Evolutionary conservation across 2,329 filamentous ascomycete species (phyloP).

Genomic region (Sarocladiaceae sp.): DNA sequence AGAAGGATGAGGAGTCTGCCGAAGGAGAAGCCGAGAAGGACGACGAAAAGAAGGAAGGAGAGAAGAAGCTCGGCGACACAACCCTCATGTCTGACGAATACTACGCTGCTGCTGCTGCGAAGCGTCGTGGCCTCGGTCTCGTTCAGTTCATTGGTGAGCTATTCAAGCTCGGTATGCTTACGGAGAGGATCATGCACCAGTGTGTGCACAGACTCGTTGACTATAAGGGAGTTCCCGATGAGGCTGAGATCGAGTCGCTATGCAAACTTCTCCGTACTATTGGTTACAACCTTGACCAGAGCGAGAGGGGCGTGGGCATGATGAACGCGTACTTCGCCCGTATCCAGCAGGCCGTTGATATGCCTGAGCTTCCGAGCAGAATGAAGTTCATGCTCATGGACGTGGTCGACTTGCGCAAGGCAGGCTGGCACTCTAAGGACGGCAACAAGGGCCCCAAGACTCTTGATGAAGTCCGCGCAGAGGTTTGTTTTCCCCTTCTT

Average conservation of each 20-base stretch:
- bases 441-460: slow-evolving; percentile 95
- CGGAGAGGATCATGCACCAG: slow-evolving; percentile 98
- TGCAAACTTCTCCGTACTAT: slow-evolving; percentile 91
- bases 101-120: slow-evolving; percentile 88
- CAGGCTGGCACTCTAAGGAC: slow-evolving; percentile 83
- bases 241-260: slow-evolving; percentile 94
- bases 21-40: slow-evolving; percentile 62
- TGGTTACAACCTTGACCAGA: slow-evolving; percentile 77
- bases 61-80: slow-evolving; percentile 61
- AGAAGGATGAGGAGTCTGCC: slow-evolving; percentile 55
- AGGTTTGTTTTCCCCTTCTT: slow-evolving; percentile 43
- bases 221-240: slow-evolving; percentile 88
- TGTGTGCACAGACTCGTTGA: slow-evolving; percentile 97
- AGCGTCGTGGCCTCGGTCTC: slow-evolving; percentile 93
- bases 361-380: slow-evolving; percentile 78
- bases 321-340: slow-evolving; percentile 94
- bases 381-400: slow-evolving; percentile 97
- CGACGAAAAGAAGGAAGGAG: slow-evolving; percentile 31
- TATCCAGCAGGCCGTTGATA: slow-evolving; percentile 76
- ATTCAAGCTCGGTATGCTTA: slow-evolving; percentile 98
- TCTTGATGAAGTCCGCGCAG: slow-evolving; percentile 82
- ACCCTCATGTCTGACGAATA: slow-evolving; percentile 93
- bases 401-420: slow-evolving; percentile 75
- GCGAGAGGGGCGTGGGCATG: slow-evolving; percentile 77
- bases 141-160: slow-evolving; percentile 99